A percentile compares a stretch with the other conserved stretches of the same genome.
phyloP scores from a whole-genome alignment of 306 rosid genomes.

The Psophocarpus tetragonolobus region DNA sequence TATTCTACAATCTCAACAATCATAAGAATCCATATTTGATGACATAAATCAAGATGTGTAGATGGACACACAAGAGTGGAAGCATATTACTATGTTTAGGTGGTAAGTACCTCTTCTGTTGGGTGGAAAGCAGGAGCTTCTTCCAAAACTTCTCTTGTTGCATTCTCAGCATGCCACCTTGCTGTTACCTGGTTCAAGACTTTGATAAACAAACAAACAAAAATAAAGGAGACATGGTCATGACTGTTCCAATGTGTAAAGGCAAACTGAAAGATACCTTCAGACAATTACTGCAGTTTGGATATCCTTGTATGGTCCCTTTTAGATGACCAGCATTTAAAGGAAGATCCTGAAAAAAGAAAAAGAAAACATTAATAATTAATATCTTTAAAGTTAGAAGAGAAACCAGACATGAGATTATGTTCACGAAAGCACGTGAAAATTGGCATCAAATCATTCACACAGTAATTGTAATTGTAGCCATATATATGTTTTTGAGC shows the following conservation, averaged over 20 bases:
- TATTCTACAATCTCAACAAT: conserved; percentile 27
- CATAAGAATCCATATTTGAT: conserved; percentile 23
- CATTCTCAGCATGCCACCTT: conserved; percentile 77
- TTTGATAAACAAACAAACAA: conserved; percentile 27
- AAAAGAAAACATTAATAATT: conserved; percentile 8
- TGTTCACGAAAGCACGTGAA: not conserved
- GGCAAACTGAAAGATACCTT: conserved; percentile 54
- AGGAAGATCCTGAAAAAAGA: conserved; percentile 44
- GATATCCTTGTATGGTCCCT: conserved; percentile 65
- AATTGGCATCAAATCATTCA: not conserved
- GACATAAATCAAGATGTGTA: conserved; percentile 27
- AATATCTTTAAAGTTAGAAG: conserved; percentile 6
- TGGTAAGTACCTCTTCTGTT: conserved; percentile 72
- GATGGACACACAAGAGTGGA: conserved; percentile 28
- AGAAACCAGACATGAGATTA: conserved; percentile 23
- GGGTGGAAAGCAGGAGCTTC: conserved; percentile 77
- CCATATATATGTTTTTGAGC: not conserved
- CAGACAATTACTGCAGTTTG: conserved; percentile 60
- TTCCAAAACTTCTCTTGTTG: conserved; percentile 56
- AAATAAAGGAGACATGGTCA: conserved; percentile 2
- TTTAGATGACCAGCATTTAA: conserved; percentile 53
- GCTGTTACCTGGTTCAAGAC: conserved; percentile 69
- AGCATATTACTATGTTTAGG: conserved; percentile 21
- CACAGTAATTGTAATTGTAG: not conserved
- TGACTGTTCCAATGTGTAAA: conserved; percentile 27